phyloP scores from a whole-genome alignment of 2,329 filamentous ascomycete species.

The Aspergillus neotritici region DNA sequence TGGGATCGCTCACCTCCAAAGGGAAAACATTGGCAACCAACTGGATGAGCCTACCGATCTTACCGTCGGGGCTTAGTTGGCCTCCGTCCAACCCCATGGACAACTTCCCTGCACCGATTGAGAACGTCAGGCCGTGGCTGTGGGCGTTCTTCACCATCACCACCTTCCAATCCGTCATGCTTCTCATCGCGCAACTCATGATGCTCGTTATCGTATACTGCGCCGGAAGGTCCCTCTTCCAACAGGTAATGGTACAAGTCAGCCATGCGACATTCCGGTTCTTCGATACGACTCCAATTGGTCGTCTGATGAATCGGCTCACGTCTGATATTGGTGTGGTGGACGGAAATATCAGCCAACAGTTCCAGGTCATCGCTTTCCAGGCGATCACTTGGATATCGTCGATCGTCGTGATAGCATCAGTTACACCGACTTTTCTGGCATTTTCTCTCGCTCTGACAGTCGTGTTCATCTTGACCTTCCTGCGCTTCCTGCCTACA shows the following conservation, averaged over 20 bases:
- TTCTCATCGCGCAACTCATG: constrained; percentile 58
- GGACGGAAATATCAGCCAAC: constrained; percentile 74
- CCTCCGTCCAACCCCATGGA: constrained; percentile 28
- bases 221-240: constrained; percentile 71
- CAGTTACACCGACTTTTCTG: constrained; percentile 71
- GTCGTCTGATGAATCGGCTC: constrained; percentile 84
- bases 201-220: constrained; percentile 73
- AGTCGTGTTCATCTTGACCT: constrained; percentile 64
- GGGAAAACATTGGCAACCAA: constrained; percentile 2
- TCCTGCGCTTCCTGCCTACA: constrained; percentile 70
- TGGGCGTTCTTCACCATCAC: constrained; percentile 64
- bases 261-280: constrained; percentile 80
- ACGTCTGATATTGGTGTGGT: constrained; percentile 86
- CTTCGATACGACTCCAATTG: constrained; percentile 84
- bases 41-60: constrained; percentile 4
- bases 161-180: constrained; percentile 53
- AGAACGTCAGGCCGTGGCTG: constrained; percentile 69
- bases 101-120: constrained; percentile 59
- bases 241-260: constrained; percentile 64
- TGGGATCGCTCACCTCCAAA: constrained; percentile 14
- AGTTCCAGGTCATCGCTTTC: constrained; percentile 67
- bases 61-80: constrained; percentile 12
- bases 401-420: constrained; percentile 70
- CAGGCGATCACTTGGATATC: constrained; percentile 65
- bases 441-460: constrained; percentile 65